phyloP scores from a whole-genome alignment of 1,139 yeast genomes.

The Saccharomyces hybrid region DNA sequence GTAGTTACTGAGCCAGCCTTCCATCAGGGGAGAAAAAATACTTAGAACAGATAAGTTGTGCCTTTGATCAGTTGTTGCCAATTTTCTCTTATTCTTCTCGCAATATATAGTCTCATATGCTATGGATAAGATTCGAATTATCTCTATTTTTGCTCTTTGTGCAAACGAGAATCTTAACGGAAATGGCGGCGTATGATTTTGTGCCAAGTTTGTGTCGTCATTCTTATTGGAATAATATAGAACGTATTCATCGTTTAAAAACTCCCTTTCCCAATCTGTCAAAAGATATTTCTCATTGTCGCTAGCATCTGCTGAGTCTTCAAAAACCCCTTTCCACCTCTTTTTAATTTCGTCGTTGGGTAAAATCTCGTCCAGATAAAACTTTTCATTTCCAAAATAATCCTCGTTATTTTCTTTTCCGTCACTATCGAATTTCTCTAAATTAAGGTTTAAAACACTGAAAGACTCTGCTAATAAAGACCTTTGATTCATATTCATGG shows the following conservation, averaged over 20 bases:
- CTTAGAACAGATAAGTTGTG: conserved; percentile 65
- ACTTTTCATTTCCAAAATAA: conserved; percentile 36
- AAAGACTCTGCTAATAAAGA: conserved; percentile 63
- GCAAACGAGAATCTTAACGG: conserved; percentile 45
- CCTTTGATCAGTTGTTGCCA: conserved; percentile 39
- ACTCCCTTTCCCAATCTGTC: conserved; percentile 29
- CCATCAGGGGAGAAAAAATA: conserved; percentile 67
- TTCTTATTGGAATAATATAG: conserved; percentile 19
- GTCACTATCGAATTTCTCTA: conserved; percentile 30
- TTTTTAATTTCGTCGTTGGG: conserved; percentile 29
- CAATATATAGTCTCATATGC: conserved; percentile 82
- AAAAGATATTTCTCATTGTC: conserved; percentile 17
- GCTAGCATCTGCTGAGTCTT: conserved; percentile 22
- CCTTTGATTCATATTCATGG: conserved; percentile 62
- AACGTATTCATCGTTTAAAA: conserved; percentile 29
- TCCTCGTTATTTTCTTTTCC: conserved; percentile 35
- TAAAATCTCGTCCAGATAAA: conserved; percentile 20
- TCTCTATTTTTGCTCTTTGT: conserved; percentile 73
- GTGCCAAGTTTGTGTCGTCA: conserved; percentile 8
- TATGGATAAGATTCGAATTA: conserved; percentile 68
- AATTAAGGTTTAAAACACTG: conserved; percentile 44
- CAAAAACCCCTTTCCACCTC: conserved; percentile 20
- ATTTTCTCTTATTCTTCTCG: conserved; percentile 41
- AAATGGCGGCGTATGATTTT: conserved; percentile 9
- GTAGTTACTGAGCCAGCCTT: conserved; percentile 69